A percentile compares a stretch with the other conserved stretches of the same genome.
Conservation (phyloP, 208 protist genomes). For the Trypanosoma rangeli region DNA sequence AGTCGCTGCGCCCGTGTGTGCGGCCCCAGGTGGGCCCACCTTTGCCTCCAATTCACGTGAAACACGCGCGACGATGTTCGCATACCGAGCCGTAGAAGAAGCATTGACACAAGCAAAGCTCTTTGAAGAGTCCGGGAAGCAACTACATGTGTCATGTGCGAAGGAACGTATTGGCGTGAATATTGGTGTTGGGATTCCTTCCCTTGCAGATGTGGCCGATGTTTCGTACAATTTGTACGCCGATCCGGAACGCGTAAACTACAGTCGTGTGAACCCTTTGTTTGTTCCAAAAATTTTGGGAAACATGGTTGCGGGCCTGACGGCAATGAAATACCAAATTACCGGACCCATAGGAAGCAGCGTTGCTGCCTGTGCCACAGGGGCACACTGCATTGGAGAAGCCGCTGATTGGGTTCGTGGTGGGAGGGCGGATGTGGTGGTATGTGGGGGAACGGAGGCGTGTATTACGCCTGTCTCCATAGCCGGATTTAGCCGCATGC, state of each 20-base stretch:
- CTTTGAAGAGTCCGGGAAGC: slow-evolving; percentile 29
- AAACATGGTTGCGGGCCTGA: slow-evolving; percentile 95
- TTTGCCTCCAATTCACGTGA: slow-evolving; percentile 64
- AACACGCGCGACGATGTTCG: slow-evolving; percentile 55
- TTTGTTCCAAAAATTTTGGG: slow-evolving; percentile 97
- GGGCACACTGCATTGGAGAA: slow-evolving; percentile 96
- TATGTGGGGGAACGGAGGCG: slow-evolving; percentile 94
- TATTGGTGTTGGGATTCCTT: slow-evolving; percentile 91
- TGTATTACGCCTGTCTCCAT: slow-evolving; percentile 92
- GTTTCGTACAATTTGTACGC: slow-evolving; percentile 52
- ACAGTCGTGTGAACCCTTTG: slow-evolving; percentile 82
- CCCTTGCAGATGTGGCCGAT: slow-evolving; percentile 73
- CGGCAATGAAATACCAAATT: slow-evolving; percentile 89
- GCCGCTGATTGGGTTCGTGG: slow-evolving; percentile 84
- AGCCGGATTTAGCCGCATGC: slow-evolving; percentile 92
- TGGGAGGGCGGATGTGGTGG: slow-evolving; percentile 85
- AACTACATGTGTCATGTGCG: neutral
- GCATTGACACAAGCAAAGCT: slow-evolving; percentile 64
- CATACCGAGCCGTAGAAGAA: slow-evolving; percentile 52
- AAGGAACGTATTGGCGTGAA: slow-evolving; percentile 78
- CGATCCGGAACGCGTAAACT: slow-evolving; percentile 36
- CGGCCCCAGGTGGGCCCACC: neutral
- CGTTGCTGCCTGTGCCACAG: slow-evolving; percentile 97
- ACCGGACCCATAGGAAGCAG: slow-evolving; percentile 91
- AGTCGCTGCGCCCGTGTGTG: slow-evolving; percentile 57